These are phyloP conservation scores for Zymoseptoria brevis DNA, from an alignment of 2,329 filamentous ascomycete genomes.

Conservation along the genomic window DNA sequence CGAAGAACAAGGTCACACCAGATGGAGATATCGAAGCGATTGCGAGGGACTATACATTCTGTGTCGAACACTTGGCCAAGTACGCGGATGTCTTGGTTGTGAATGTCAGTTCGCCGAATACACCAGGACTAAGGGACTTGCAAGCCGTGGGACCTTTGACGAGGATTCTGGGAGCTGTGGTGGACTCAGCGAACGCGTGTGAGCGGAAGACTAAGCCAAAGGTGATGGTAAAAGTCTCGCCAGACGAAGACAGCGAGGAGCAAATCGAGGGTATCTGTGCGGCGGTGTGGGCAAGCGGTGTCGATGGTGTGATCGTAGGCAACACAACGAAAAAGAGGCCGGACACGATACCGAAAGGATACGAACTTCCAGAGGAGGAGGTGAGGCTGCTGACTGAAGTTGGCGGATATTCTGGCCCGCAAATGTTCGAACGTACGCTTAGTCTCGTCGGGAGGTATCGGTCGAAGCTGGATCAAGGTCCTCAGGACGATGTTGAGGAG, in stretches of 20 bases:
- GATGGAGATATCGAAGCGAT: constrained; percentile 79
- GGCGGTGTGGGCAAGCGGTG: constrained; percentile 72
- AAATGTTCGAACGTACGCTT: constrained; percentile 74
- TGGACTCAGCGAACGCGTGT: constrained; percentile 63
- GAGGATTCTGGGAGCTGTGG: constrained; percentile 70
- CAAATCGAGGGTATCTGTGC: constrained; percentile 85
- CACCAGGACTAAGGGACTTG: constrained; percentile 77
- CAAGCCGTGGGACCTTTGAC: constrained; percentile 81
- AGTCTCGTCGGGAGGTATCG: constrained; percentile 74
- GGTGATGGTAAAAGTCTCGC: constrained; percentile 97
- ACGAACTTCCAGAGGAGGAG: constrained; percentile 59
- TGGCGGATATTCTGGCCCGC: constrained; percentile 85
- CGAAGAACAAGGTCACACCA: constrained; percentile 91
- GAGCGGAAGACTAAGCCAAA: constrained; percentile 64
- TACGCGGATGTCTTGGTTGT: constrained; percentile 97
- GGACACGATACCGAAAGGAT: constrained; percentile 59
- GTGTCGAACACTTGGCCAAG: constrained; percentile 69
- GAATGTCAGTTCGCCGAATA: constrained; percentile 96
- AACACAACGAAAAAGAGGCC: constrained; percentile 87
- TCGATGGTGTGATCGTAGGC: constrained; percentile 92
- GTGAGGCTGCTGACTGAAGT: constrained; percentile 61
- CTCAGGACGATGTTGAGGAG: constrained; percentile 21
- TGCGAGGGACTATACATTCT: constrained; percentile 73
- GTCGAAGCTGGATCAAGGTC: constrained; percentile 39
- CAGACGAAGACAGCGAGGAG: constrained; percentile 78